Base-by-base conservation (phyloP, 257 asterid species). In the Eustoma russellianum region DNA sequence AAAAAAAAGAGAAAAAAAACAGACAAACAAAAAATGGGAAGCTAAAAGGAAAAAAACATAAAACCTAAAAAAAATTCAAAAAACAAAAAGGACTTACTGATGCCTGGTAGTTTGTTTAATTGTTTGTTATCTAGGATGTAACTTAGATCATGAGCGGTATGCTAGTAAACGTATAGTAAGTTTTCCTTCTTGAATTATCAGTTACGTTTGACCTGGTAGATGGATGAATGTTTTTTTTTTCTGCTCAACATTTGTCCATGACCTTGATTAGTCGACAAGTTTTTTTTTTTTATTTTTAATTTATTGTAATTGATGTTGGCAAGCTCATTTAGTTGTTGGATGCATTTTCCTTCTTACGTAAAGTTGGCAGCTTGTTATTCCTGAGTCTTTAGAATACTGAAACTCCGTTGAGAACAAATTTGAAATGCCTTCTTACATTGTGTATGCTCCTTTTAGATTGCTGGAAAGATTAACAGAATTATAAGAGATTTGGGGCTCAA, bases 401-500 rank as follows among this genome's bases (percentile, higher is more conserved):
- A 33, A 10, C 19, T 47, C 14, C 6, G 12, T 7, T n/a, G 33
- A 30, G 38, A 5, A 50, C 19, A 14, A 19, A 11, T 52, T 56
- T 9, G 1, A 12, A 49, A 16, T 14, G 43, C 18, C 35, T 43
- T 33, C 43, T 34, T 57, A 47, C 47, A 2, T 24, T 19, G 17
- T 11, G 10, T 33, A 15, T 51, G 46, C 61, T 56, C 59, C 60
- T 46, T 50, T 52, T 77, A 92, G 99, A 85, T 92, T 73, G 99
- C 99, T 11, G 94, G 90, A 56, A 88, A 81, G 74, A 73, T 92
- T 52, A 88, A 85, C 79, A 83, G 59, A 74, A 78, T 76, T 59
- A 88, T 92, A 53, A 74, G 76, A 77, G 99, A 92, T 64, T 68
- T 69, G 59, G 88, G 85, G 60, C 91, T 92, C 50, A 88, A 79